These are phyloP conservation scores for Malassezia pachydermatis DNA, from an alignment of 1,284 basidiomycete genomes.

Conservation along the genomic window DNA sequence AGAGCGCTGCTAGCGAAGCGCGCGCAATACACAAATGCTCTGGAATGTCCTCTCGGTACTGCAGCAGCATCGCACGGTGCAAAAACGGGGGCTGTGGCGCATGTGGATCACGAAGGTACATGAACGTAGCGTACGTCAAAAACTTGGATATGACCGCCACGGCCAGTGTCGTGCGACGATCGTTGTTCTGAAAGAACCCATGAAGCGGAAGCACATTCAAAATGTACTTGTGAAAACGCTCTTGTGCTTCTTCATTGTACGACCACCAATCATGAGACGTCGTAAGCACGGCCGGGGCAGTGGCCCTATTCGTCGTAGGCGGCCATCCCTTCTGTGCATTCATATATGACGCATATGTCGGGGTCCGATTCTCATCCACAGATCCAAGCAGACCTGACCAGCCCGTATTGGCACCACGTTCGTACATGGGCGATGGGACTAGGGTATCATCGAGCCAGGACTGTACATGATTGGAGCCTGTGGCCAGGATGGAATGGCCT, in stretches of 20 bases:
- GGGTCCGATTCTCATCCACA: constrained; percentile 10
- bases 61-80: constrained; percentile 11
- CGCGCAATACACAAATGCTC: constrained; percentile 8
- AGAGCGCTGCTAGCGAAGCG: constrained; percentile 4
- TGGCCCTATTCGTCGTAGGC: too few species aligned
- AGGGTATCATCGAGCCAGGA: constrained; percentile 46
- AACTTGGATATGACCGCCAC: constrained; percentile 9
- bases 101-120: constrained; percentile 10
- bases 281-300: constrained; percentile 1
- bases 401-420: constrained; percentile 30
- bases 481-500: neutral
- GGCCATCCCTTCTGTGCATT: too few species aligned
- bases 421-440: constrained; percentile 41
- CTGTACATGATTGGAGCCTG: constrained; percentile 25
- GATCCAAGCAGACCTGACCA: constrained; percentile 12
- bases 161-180: constrained; percentile 1
- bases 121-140: constrained; percentile 8
- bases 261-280: constrained; percentile 10
- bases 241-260: constrained; percentile 3
- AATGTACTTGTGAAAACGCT: constrained; percentile 13
- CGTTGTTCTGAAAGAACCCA: neutral
- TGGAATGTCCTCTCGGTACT: constrained; percentile 4
- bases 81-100: constrained; percentile 18
- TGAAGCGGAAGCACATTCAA: neutral
- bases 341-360: too few species aligned